Conservation (phyloP, 345 rosid genomes). For the Xanthoceras sorbifolium region DNA sequence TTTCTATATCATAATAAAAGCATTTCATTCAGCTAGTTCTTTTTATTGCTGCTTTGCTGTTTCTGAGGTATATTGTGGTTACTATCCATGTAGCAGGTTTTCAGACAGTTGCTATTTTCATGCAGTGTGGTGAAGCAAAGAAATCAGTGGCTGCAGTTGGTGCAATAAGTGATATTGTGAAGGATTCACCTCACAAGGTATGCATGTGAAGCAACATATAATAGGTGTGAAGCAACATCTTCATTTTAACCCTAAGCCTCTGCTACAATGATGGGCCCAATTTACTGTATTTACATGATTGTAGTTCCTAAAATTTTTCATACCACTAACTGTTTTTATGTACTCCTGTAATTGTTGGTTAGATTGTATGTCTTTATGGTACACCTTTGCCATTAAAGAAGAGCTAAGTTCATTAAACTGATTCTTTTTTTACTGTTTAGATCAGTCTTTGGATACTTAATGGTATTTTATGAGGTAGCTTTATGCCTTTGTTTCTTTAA, state of each 20-base stretch:
- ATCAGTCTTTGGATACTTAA: background rate
- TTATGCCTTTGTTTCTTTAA: background rate
- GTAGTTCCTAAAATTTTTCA: background rate
- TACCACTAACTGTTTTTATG: background rate
- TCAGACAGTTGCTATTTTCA: slow-evolving; percentile 99
- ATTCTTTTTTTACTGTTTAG: background rate
- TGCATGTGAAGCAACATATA: background rate
- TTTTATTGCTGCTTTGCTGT: slow-evolving; percentile 39
- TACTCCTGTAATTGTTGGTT: background rate
- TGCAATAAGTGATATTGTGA: slow-evolving; percentile 48
- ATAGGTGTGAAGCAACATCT: background rate
- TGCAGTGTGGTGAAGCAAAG: slow-evolving; percentile 87
- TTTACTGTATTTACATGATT: background rate
- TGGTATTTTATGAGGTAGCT: background rate
- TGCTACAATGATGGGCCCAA: background rate
- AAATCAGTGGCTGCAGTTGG: slow-evolving; percentile 47
- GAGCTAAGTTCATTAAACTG: background rate
- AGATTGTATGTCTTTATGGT: background rate
- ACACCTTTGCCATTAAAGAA: background rate
- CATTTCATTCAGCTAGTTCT: slow-evolving; percentile 19
- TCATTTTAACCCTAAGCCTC: background rate
- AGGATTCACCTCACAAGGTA: slow-evolving; percentile 84
- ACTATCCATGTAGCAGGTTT: slow-evolving; percentile 92
- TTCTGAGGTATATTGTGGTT: slow-evolving; percentile 88
- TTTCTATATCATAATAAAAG: background rate